These are phyloP conservation scores for Leccinum disarticulatum DNA, from an alignment of 768 basidiomycete species.

Conservation along the genomic window DNA sequence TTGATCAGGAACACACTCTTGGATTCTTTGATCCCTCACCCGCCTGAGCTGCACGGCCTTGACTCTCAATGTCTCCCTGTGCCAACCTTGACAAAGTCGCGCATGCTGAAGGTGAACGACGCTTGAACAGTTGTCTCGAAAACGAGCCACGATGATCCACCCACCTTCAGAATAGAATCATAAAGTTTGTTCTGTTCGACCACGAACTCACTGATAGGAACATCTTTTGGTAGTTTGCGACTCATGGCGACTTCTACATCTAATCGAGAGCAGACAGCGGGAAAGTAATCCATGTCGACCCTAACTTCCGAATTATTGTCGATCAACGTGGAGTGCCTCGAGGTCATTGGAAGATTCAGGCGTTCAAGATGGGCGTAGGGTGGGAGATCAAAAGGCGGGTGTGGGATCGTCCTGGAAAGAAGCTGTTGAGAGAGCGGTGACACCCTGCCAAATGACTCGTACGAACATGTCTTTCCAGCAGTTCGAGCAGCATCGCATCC, in stretches of 20 bases:
- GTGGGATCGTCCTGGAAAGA: constrained; percentile 4
- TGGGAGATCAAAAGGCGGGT: no score
- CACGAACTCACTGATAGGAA: neutral
- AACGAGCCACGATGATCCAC: neutral
- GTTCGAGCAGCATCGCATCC: constrained; percentile 8
- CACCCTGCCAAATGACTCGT: neutral
- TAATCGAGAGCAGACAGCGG: neutral
- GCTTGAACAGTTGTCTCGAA: neutral
- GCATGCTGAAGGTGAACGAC: constrained; percentile 7
- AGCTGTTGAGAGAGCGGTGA: neutral
- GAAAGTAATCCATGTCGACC: accelerated
- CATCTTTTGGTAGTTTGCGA: neutral
- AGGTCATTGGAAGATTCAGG: neutral
- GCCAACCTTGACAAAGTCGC: constrained; percentile 2
- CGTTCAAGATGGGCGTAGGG: neutral
- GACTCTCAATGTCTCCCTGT: neutral
- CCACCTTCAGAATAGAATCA: neutral
- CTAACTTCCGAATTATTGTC: neutral
- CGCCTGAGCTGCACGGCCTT: neutral
- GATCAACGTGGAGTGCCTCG: neutral
- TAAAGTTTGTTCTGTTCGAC: neutral
- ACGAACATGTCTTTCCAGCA: constrained; percentile 14
- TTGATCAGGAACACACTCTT: constrained; percentile 1
- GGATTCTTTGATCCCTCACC: constrained; percentile 3
- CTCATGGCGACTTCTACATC: constrained; percentile 1